Conservation (phyloP, 148 eudicot genomes). For the Nepenthes mirabilis region DNA sequence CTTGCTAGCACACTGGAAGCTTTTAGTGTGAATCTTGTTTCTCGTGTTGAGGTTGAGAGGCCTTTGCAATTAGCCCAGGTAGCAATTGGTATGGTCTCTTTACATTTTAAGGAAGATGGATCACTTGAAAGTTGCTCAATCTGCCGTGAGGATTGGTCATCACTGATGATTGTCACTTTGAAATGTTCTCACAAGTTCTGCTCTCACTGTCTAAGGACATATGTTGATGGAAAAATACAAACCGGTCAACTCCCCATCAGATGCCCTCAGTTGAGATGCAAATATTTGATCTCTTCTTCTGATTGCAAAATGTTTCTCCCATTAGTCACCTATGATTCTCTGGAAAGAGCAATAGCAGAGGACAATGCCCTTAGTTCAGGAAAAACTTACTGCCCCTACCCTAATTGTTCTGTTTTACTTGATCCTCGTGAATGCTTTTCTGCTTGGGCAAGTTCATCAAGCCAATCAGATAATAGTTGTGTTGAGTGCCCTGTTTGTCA, state of each 20-base stretch:
- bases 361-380: slow-evolving; percentile 29
- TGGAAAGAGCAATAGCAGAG: slow-evolving; percentile 44
- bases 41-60: slow-evolving; percentile 29
- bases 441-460: slow-evolving; percentile 35
- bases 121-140: slow-evolving; percentile 41
- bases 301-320: slow-evolving; percentile 67
- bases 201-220: slow-evolving; percentile 25
- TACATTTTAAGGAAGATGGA: slow-evolving; percentile 16
- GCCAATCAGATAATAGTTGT: slow-evolving; percentile 34
- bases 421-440: slow-evolving; percentile 50
- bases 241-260: slow-evolving; percentile 45
- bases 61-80: slow-evolving; percentile 50
- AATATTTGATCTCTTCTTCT: slow-evolving; percentile 32
- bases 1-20: slow-evolving; percentile 31
- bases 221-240: slow-evolving; percentile 54
- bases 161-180: slow-evolving; percentile 37
- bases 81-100: slow-evolving; percentile 52
- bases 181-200: slow-evolving; percentile 71
- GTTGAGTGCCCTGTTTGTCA: slow-evolving; percentile 65
- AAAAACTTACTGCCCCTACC: slow-evolving; percentile 51
- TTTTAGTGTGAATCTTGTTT: slow-evolving; percentile 39
- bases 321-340: slow-evolving; percentile 31
- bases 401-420: slow-evolving; percentile 53
- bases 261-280: slow-evolving; percentile 60
- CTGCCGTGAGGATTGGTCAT: slow-evolving; percentile 60